Percentiles rank a stretch among this genome's conserved stretches.
phyloP scores from a whole-genome alignment of 2,329 filamentous ascomycete species.

The Pestalotiopsis sp. region DNA sequence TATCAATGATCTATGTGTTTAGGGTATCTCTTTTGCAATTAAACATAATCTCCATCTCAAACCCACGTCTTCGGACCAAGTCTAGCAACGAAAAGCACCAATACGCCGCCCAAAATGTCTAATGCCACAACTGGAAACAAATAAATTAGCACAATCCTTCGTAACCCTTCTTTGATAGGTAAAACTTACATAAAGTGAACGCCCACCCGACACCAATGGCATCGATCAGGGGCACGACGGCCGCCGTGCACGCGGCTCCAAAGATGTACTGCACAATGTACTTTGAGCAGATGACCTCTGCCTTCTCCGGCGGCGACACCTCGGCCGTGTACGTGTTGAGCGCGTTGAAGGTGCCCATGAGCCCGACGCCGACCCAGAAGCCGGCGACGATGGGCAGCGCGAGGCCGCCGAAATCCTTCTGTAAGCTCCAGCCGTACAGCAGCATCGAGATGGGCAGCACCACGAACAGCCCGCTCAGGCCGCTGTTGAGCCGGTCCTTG shows the following conservation, averaged over 20 bases:
- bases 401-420: conserved; percentile 54
- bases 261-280: conserved; percentile 32
- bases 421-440: conserved; percentile 64
- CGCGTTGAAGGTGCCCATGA: conserved; percentile 14
- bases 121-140: background rate
- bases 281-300: conserved; percentile 29
- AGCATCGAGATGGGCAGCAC: conserved; percentile 64
- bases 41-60: background rate
- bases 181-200: conserved; percentile 7
- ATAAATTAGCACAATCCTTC: too few relatives aligned
- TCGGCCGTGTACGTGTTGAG: conserved; percentile 18
- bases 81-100: conserved; percentile 1
- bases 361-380: conserved; percentile 12
- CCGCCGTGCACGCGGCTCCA: conserved; percentile 23
- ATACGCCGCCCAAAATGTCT: conserved; percentile 1
- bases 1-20: background rate
- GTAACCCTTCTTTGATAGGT: too few relatives aligned
- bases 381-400: conserved; percentile 31
- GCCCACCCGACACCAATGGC: conserved; percentile 26
- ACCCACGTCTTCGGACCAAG: conserved; percentile 1
- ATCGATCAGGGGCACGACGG: conserved; percentile 27
- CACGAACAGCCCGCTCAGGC: conserved; percentile 55
- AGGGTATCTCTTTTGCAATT: background rate
- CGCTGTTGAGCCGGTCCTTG: conserved; percentile 66
- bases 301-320: conserved; percentile 8